Evolutionary conservation across 2,329 filamentous ascomycete genomes (phyloP), one percentile per base, ranked within the genome.

Genomic region (Sclerotinia minor): DNA sequence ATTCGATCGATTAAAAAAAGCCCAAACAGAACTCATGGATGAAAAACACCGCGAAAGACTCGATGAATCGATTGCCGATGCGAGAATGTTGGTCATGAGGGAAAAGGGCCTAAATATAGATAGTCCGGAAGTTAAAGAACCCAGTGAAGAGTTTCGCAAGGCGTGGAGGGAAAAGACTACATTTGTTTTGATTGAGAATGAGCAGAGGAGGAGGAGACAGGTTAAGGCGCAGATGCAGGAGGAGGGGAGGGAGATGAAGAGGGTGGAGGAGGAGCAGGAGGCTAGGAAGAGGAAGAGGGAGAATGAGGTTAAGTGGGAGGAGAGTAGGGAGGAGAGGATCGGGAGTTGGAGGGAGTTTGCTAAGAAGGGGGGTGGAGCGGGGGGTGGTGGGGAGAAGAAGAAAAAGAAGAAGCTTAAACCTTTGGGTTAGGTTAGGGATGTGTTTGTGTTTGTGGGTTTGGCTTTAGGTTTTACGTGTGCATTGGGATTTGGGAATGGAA

Each of bases 1-100:
- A 72, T 99, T 99, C 77, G 95, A 99, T 80, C 89, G 94, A 13
- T 85, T 99, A 38, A 97, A 97, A 77, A 97, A 98, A 80, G 95
- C 95, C 0, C 93, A 98, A 77, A 91, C 89, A 2, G 87, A 92
- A 74, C 86, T 99, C 5, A 90, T 96, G 82, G 95, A 99, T 79
- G 94, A 98, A 82, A 97, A 97, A 81, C 86, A 92, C 77, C 92
- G 95, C 69, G 87, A 85, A 70, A 86, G 87, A 47, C 88, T 99
- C 1, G 95, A 99, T 81, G 95, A 98, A 80, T 91, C 92, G 73
- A 98, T 98, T 74, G 91, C 94, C 49, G 95, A 99, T 79, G 95
- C 95, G 60, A 92, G 95, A 75, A 94, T 95, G 87, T 86, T 99
- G 53, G 83, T 98, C 67, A 95, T 99, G 76, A 91, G 95, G 72